Conservation (phyloP, 2,329 filamentous ascomycete genomes). For the Cryphonectria nitschkei region DNA sequence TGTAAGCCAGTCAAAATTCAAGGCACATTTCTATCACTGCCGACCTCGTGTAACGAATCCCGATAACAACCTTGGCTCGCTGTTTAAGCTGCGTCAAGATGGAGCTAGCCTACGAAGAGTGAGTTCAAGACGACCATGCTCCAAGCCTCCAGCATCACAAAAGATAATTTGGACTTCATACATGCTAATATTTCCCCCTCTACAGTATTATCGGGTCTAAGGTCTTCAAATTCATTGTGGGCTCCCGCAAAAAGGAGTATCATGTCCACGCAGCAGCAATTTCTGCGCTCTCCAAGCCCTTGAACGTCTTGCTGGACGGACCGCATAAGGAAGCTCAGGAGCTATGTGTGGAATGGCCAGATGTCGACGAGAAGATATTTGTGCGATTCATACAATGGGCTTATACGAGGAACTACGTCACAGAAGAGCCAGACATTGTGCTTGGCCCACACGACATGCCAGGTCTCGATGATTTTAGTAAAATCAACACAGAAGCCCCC, state of each 20-base stretch:
- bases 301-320: slow-evolving; percentile 25
- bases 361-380: slow-evolving; percentile 29
- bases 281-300: slow-evolving; percentile 24
- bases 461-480: background rate
- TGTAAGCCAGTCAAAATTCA: background rate
- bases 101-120: background rate
- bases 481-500: background rate
- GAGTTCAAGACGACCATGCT: background rate
- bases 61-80: background rate
- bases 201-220: slow-evolving; percentile 17
- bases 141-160: background rate
- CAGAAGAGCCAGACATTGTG: slow-evolving; percentile 22
- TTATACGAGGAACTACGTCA: slow-evolving; percentile 23
- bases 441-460: background rate
- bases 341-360: slow-evolving; percentile 26
- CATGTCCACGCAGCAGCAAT: slow-evolving; percentile 8
- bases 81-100: background rate
- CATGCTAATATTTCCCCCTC: background rate
- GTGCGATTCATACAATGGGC: slow-evolving; percentile 28
- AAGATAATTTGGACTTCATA: background rate
- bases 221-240: slow-evolving; percentile 19
- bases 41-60: background rate
- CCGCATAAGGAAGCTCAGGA: slow-evolving; percentile 25
- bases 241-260: slow-evolving; percentile 13
- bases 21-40: background rate